Conservation (phyloP, 2,329 filamentous ascomycete genomes). For the Allantophomopsis lycopodina region DNA sequence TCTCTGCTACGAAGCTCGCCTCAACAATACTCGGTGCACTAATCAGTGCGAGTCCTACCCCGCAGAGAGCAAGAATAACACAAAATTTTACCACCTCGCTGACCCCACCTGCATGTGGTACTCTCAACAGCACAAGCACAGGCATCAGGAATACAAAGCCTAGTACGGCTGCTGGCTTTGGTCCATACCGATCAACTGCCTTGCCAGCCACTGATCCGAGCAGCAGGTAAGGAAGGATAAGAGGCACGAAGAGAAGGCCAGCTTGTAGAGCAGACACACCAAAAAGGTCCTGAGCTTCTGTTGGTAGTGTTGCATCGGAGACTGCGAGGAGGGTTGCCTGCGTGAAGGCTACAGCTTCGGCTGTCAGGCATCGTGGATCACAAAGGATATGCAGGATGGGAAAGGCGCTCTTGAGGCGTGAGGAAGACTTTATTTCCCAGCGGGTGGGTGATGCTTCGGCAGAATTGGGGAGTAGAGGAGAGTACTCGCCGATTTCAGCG, state of each 20-base stretch:
- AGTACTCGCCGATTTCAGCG: conserved; percentile 17
- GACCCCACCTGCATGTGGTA: conserved; percentile 23
- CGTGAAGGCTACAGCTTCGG: conserved; percentile 24
- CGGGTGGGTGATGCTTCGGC: too few relatives aligned
- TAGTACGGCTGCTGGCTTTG: conserved; percentile 17
- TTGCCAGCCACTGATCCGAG: conserved; percentile 20
- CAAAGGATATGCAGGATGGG: conserved; percentile 31
- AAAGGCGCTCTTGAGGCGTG: conserved; percentile 8
- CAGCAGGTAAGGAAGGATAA: conserved; percentile 21
- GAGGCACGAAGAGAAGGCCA: conserved; percentile 23
- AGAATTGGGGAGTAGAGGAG: conserved; percentile 22
- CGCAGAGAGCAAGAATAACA: conserved; percentile 29
- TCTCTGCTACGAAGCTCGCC: conserved; percentile 36
- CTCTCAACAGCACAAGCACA: conserved; percentile 22
- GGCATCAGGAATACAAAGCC: conserved; percentile 13
- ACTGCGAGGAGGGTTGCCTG: conserved; percentile 25
- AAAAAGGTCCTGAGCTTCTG: conserved; percentile 22
- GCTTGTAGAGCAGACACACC: conserved; percentile 20
- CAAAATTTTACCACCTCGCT: conserved; percentile 29
- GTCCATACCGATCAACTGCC: conserved; percentile 22
- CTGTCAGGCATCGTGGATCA: conserved; percentile 24
- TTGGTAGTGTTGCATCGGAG: conserved; percentile 25
- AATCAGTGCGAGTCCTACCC: conserved; percentile 37
- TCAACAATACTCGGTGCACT: conserved; percentile 42
- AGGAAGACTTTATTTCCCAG: too few relatives aligned